A percentile compares a stretch with the other conserved stretches of the same genome.
Conservation (phyloP, 306 rosid species). For the Dryas alaskensis region DNA sequence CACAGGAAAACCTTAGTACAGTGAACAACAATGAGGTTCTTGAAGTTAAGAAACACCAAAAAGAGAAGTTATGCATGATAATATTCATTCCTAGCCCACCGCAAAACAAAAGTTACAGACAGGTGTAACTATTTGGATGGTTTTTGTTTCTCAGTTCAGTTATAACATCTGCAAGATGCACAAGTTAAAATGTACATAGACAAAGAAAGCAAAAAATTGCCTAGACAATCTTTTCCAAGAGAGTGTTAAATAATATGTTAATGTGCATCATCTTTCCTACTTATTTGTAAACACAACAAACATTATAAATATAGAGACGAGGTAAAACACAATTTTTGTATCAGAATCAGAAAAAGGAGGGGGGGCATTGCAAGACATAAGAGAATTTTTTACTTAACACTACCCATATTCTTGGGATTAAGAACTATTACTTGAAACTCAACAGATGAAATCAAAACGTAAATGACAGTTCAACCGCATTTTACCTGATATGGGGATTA, state of each 20-base stretch:
- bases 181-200: neutral
- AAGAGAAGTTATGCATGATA: neutral
- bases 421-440: neutral
- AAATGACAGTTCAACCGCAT: neutral
- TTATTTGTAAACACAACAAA: neutral
- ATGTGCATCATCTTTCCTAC: neutral
- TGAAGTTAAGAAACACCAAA: neutral
- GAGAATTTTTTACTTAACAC: too few species aligned
- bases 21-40: neutral
- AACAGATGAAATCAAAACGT: neutral
- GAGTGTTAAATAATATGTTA: neutral
- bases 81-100: neutral
- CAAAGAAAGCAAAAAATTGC: neutral
- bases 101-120: neutral
- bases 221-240: neutral
- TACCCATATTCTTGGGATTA: neutral
- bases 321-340: too few species aligned
- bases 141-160: neutral
- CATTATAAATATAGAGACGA: too few species aligned
- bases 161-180: neutral
- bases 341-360: too few species aligned
- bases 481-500: slow-evolving; percentile 72
- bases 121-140: neutral
- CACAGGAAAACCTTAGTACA: neutral
- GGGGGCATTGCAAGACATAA: too few species aligned